phyloP scores from a whole-genome alignment of 305 asterid genomes.

The Fraxinus greggii region DNA sequence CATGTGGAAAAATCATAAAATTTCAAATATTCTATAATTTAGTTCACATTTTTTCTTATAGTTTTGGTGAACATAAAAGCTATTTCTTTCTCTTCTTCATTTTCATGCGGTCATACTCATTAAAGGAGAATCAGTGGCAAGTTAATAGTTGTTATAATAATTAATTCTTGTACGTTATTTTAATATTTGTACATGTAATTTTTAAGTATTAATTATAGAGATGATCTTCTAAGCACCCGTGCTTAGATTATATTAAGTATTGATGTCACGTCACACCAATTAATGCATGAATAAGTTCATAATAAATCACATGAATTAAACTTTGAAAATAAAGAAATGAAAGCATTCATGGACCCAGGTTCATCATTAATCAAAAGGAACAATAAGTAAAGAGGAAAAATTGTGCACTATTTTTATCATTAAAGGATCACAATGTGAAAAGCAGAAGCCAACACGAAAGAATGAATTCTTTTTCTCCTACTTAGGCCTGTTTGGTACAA shows the following conservation, averaged over 20 bases:
- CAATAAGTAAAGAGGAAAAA: not conserved
- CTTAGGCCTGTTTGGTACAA: too few species aligned
- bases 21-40: not conserved
- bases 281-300: not conserved
- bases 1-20: not conserved
- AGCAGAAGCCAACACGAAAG: conserved; percentile 28
- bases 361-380: conserved; percentile 15
- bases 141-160: not conserved
- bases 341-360: not conserved
- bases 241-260: too few species aligned
- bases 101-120: not conserved
- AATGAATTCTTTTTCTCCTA: conserved; percentile 6
- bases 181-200: not conserved
- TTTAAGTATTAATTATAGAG: not conserved
- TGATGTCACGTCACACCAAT: not conserved
- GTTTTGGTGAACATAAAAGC: not conserved
- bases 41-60: not conserved
- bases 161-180: not conserved
- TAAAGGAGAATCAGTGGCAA: not conserved
- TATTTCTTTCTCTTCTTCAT: not conserved
- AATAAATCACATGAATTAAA: not conserved
- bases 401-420: conserved; percentile 6
- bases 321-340: not conserved
- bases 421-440: conserved; percentile 19
- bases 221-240: not conserved